These are phyloP conservation scores for Malassezia nana DNA, from an alignment of 1,284 basidiomycete species.

Conservation along the genomic window DNA sequence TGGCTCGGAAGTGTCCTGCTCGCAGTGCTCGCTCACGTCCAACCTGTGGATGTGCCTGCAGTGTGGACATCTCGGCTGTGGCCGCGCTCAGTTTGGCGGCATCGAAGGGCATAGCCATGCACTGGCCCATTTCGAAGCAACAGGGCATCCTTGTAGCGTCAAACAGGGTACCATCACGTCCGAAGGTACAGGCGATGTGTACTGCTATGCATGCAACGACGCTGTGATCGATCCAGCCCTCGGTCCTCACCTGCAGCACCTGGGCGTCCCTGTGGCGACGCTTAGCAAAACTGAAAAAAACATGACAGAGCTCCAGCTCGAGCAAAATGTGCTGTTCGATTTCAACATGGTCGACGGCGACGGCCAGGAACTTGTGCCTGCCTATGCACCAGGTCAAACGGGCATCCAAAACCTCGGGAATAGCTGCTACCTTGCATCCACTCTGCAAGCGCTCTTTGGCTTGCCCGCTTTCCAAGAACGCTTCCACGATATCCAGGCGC, in stretches of 20 bases:
- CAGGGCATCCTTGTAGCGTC: constrained; percentile 72
- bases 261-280: constrained; percentile 74
- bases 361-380: constrained; percentile 73
- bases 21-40: constrained; percentile 37
- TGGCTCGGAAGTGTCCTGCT: constrained; percentile 23
- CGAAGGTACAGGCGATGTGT: constrained; percentile 83
- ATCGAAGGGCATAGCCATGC: constrained; percentile 82
- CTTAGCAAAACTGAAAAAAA: constrained; percentile 91
- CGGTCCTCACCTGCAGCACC: constrained; percentile 63
- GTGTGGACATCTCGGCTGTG: constrained; percentile 84
- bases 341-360: constrained; percentile 86
- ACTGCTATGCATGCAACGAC: constrained; percentile 89
- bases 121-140: constrained; percentile 66
- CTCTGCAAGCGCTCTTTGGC: constrained; percentile 76
- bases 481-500: constrained; percentile 61
- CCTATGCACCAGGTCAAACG: constrained; percentile 79
- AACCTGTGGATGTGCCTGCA: constrained; percentile 93
- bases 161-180: constrained; percentile 95
- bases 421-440: constrained; percentile 95
- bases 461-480: constrained; percentile 66
- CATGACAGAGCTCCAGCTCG: constrained; percentile 94
- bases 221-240: constrained; percentile 71
- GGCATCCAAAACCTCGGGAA: constrained; percentile 89
- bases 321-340: constrained; percentile 89
- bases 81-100: constrained; percentile 76